Evolutionary conservation across 352 stramenopile species (phyloP).

Genomic region (Phytophthora foliorum): DNA sequence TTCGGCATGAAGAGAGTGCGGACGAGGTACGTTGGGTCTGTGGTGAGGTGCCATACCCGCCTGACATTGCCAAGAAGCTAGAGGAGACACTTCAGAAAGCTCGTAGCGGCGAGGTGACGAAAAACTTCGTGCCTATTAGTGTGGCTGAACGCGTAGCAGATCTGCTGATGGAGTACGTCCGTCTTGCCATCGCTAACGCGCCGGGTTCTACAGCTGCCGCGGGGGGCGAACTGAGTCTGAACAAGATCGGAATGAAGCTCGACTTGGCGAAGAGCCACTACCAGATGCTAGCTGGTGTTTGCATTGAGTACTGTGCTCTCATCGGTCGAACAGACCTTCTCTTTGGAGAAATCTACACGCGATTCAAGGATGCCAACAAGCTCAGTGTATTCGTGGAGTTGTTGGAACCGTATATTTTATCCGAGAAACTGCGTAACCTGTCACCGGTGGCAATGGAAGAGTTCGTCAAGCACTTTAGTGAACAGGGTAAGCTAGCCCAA

Average conservation of each 20-base stretch:
- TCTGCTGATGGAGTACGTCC: constrained; percentile 92
- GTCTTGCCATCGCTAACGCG: constrained; percentile 87
- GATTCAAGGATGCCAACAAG: constrained; percentile 86
- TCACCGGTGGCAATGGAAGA: constrained; percentile 93
- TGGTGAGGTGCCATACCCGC: constrained; percentile 80
- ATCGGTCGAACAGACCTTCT: constrained; percentile 87
- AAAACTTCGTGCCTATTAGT: constrained; percentile 92
- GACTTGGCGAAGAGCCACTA: constrained; percentile 96
- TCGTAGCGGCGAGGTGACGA: constrained; percentile 81
- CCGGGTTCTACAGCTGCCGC: constrained; percentile 51
- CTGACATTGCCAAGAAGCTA: constrained; percentile 85
- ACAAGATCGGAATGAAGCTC: constrained; percentile 80
- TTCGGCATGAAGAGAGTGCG: constrained; percentile 83
- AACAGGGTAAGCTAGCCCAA: constrained; percentile 86
- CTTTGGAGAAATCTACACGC: constrained; percentile 90
- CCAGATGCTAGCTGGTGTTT: constrained; percentile 97
- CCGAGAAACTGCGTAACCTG: constrained; percentile 93
- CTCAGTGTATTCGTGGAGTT: constrained; percentile 94
- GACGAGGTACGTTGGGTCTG: constrained; percentile 89
- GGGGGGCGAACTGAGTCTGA: constrained; percentile 48
- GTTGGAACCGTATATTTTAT: constrained; percentile 95
- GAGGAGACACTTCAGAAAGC: constrained; percentile 90
- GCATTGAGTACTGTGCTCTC: constrained; percentile 95
- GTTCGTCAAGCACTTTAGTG: constrained; percentile 94
- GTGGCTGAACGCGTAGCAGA: constrained; percentile 90